phyloP scores from a whole-genome alignment of 805 yeast genomes.

The Cyberlindnera saturnus region DNA sequence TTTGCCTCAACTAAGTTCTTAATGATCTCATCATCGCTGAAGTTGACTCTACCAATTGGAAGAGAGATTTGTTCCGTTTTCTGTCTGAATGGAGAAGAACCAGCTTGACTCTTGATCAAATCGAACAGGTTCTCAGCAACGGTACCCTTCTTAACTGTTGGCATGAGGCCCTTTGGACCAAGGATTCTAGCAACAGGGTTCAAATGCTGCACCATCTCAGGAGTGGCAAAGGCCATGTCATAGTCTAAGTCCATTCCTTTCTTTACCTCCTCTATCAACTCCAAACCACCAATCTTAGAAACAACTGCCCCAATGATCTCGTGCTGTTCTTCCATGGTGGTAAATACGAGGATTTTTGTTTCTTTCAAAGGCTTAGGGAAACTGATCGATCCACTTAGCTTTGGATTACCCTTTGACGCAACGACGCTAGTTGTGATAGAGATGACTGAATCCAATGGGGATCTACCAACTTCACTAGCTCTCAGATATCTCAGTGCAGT shows the following conservation, averaged over 20 bases:
- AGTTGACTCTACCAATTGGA: constrained; percentile 72
- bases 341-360: constrained; percentile 62
- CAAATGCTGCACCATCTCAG: constrained; percentile 65
- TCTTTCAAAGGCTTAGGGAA: constrained; percentile 70
- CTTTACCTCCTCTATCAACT: constrained; percentile 57
- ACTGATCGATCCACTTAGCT: constrained; percentile 62
- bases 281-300: constrained; percentile 60
- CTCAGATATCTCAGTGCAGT: constrained; percentile 72
- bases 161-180: constrained; percentile 90
- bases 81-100: constrained; percentile 77
- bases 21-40: constrained; percentile 70
- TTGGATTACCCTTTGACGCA: constrained; percentile 72
- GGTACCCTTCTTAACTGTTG: constrained; percentile 80
- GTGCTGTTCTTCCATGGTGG: constrained; percentile 47
- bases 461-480: constrained; percentile 88
- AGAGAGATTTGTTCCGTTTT: constrained; percentile 52
- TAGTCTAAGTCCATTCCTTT: constrained; percentile 47
- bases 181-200: constrained; percentile 67
- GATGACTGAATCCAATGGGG: constrained; percentile 63
- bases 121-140: constrained; percentile 59
- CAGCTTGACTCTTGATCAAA: constrained; percentile 50
- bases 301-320: constrained; percentile 51
- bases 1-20: constrained; percentile 65
- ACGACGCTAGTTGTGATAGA: constrained; percentile 58
- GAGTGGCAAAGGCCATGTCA: constrained; percentile 79